Percentiles rank a stretch among this genome's conserved stretches.
These are phyloP conservation scores for Plectosphaerella cucumerina DNA, from an alignment of 2,329 filamentous ascomycete species.

Conservation along the genomic window DNA sequence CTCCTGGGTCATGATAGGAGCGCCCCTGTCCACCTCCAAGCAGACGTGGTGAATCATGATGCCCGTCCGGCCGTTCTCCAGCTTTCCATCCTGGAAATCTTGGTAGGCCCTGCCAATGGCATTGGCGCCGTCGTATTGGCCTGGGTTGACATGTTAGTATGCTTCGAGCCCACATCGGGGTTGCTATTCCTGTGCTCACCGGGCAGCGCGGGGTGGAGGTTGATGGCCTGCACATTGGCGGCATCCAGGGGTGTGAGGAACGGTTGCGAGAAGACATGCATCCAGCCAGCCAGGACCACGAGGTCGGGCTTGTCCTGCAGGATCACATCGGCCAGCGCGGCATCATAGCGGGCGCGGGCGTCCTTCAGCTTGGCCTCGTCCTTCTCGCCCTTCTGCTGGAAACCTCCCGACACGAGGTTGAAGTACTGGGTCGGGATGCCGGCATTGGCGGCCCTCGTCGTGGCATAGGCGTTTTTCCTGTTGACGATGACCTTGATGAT, in stretches of 20 bases:
- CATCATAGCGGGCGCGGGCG: conserved; percentile 66
- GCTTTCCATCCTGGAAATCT: conserved; percentile 61
- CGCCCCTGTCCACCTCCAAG: conserved; percentile 73
- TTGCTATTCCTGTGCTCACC: conserved; percentile 31
- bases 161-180: no score
- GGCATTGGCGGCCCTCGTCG: conserved; percentile 37
- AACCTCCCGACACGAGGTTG: conserved; percentile 73
- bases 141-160: conserved; percentile 27
- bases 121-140: conserved; percentile 70
- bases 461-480: conserved; percentile 42
- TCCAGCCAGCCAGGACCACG: conserved; percentile 80
- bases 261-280: conserved; percentile 70
- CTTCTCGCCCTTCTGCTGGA: conserved; percentile 51
- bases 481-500: conserved; percentile 47
- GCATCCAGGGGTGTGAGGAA: conserved; percentile 67
- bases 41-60: conserved; percentile 90
- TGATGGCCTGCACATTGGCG: conserved; percentile 67
- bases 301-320: conserved; percentile 64
- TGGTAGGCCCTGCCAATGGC: conserved; percentile 77
- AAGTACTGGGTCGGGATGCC: conserved; percentile 74
- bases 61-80: conserved; percentile 68
- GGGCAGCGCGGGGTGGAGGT: conserved; percentile 73
- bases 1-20: conserved; percentile 15
- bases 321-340: conserved; percentile 36
- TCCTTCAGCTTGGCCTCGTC: conserved; percentile 49